Evolutionary conservation across 306 rosid genomes (phyloP).

Genomic region (Prunus mume): DNA sequence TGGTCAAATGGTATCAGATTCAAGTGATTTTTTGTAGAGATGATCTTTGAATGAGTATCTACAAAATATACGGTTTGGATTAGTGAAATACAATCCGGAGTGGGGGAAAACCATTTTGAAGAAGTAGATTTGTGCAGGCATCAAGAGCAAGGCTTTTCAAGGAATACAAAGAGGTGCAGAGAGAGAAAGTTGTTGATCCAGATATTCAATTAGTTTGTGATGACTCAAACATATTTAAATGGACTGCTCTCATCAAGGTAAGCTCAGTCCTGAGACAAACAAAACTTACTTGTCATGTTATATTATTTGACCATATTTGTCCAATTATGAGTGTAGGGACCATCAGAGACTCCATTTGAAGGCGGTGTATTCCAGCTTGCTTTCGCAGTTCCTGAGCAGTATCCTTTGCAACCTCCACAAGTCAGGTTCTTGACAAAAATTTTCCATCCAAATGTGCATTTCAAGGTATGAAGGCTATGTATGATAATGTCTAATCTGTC

Average conservation of each 20-base stretch:
- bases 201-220: conserved; percentile 89
- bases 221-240: conserved; percentile 86
- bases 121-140: conserved; percentile 39
- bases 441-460: conserved; percentile 98
- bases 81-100: too few species aligned
- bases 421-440: conserved; percentile 95
- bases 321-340: conserved; percentile 57
- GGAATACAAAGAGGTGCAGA: conserved; percentile 96
- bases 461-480: conserved; percentile 54
- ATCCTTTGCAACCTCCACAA: conserved; percentile 97
- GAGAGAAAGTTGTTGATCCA: conserved; percentile 85
- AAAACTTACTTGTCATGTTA: neutral
- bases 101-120: neutral
- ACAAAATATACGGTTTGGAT: too few species aligned
- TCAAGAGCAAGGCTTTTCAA: conserved; percentile 93
- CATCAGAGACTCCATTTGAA: conserved; percentile 95
- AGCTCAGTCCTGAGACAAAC: neutral
- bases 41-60: too few species aligned
- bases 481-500: neutral
- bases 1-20: too few species aligned
- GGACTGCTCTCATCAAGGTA: conserved; percentile 95
- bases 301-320: conserved; percentile 7
- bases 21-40: too few species aligned
- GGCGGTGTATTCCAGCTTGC: conserved; percentile 98
- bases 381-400: conserved; percentile 87